Evolutionary conservation across 75 land plant species (phyloP).

Genomic region (Cunninghamia lanceolata): DNA sequence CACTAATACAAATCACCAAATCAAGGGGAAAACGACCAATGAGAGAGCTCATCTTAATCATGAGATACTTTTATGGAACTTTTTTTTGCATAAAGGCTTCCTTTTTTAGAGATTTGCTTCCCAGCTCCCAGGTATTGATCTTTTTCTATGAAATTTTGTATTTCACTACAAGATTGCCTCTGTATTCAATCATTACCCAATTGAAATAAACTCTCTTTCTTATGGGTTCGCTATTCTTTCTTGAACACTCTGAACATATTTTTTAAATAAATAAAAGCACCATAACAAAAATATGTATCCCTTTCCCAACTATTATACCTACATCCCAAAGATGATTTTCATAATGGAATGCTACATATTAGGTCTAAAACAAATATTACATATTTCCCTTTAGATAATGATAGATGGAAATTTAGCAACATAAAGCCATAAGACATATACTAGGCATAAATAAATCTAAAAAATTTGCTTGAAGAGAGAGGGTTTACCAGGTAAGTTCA

Average conservation of each 20-base stretch:
- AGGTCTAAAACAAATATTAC: neutral
- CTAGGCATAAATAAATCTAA: neutral
- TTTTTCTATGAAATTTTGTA: too few species aligned
- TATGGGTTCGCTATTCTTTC: too few species aligned
- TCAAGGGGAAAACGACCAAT: neutral
- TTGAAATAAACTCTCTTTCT: too few species aligned
- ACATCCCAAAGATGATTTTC: neutral
- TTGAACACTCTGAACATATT: neutral
- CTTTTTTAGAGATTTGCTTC: too few species aligned
- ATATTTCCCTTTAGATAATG: too few species aligned
- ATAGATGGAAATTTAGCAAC: neutral
- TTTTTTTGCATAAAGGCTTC: too few species aligned
- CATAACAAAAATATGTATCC: neutral
- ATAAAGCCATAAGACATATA: neutral
- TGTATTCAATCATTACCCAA: too few species aligned
- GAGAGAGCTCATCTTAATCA: neutral
- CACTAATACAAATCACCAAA: too few species aligned
- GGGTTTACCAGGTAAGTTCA: slow-evolving; percentile 75
- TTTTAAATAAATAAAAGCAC: neutral
- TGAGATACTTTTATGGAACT: neutral
- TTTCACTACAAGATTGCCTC: too few species aligned
- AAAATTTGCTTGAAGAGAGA: neutral
- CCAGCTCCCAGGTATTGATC: too few species aligned
- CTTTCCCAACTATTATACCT: neutral
- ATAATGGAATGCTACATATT: neutral